phyloP scores from a whole-genome alignment of 106 monocot genomes.

The Apostasia shenzhenica region DNA sequence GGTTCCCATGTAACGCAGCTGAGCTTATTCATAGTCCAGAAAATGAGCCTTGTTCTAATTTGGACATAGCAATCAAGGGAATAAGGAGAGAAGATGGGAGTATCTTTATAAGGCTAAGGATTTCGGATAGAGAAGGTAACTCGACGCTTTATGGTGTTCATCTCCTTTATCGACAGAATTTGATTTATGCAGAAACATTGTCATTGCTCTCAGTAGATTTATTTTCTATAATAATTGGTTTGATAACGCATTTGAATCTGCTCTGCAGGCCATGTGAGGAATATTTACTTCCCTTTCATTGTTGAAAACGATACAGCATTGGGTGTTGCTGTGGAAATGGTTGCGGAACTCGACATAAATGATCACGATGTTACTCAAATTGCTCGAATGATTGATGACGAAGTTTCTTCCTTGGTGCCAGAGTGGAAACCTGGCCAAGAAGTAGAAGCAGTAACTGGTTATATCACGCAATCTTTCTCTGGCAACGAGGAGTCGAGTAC shows the following conservation, averaged over 20 bases:
- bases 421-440: conserved; percentile 14
- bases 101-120: conserved; percentile 43
- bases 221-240: too few relatives aligned
- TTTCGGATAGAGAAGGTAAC: conserved; percentile 46
- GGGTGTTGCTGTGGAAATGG: conserved; percentile 48
- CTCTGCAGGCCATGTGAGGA: conserved; percentile 29
- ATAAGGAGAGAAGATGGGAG: conserved; percentile 34
- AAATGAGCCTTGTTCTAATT: conserved; percentile 20
- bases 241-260: neutral
- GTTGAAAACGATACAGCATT: conserved; percentile 40
- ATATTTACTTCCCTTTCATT: conserved; percentile 39
- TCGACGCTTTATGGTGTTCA: neutral
- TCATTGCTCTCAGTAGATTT: too few relatives aligned
- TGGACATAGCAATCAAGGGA: conserved; percentile 49
- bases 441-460: neutral
- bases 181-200: too few relatives aligned
- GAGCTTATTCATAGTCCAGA: conserved; percentile 22
- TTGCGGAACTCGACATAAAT: conserved; percentile 32
- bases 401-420: conserved; percentile 35
- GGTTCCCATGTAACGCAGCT: conserved; percentile 14
- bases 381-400: conserved; percentile 38
- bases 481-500: neutral
- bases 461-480: neutral
- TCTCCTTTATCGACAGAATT: neutral
- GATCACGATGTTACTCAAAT: conserved; percentile 34